phyloP scores from a whole-genome alignment of 2,329 filamentous ascomycete species.

The Gnomoniopsis sp. region DNA sequence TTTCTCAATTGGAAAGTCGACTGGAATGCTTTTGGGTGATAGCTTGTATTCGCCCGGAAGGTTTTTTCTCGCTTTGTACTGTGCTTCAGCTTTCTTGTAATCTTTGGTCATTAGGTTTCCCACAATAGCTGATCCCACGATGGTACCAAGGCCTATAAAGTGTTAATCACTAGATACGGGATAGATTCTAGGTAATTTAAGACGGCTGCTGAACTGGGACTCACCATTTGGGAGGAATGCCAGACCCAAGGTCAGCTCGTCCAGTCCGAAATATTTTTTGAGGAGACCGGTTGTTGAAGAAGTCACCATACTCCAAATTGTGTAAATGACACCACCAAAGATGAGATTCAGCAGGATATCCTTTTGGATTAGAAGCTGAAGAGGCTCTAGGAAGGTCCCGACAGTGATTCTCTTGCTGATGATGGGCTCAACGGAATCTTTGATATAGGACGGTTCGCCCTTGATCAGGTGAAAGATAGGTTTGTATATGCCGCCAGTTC shows the following conservation, averaged over 20 bases:
- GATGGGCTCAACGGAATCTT: neutral
- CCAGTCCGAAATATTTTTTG: slow-evolving; percentile 24
- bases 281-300: slow-evolving; percentile 34
- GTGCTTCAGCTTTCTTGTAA: slow-evolving; percentile 26
- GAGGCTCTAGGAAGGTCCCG: slow-evolving; percentile 32
- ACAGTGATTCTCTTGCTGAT: slow-evolving; percentile 26
- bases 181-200: neutral
- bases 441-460: slow-evolving; percentile 15
- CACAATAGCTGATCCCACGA: slow-evolving; percentile 36
- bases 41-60: slow-evolving; percentile 26
- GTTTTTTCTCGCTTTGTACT: slow-evolving; percentile 26
- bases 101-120: slow-evolving; percentile 40
- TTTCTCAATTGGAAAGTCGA: slow-evolving; percentile 41
- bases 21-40: slow-evolving; percentile 23
- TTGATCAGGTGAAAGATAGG: slow-evolving; percentile 32
- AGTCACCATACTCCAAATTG: slow-evolving; percentile 47
- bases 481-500: slow-evolving; percentile 35
- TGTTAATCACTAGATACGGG: neutral
- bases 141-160: slow-evolving; percentile 32
- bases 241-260: slow-evolving; percentile 24
- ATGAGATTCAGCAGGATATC: slow-evolving; percentile 41
- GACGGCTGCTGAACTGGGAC: neutral
- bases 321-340: slow-evolving; percentile 41
- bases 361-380: slow-evolving; percentile 40
- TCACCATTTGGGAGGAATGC: slow-evolving; percentile 26